Base-by-base conservation (phyloP, 495 filamentous ascomycete genomes). In the Penicillium nucicola region DNA sequence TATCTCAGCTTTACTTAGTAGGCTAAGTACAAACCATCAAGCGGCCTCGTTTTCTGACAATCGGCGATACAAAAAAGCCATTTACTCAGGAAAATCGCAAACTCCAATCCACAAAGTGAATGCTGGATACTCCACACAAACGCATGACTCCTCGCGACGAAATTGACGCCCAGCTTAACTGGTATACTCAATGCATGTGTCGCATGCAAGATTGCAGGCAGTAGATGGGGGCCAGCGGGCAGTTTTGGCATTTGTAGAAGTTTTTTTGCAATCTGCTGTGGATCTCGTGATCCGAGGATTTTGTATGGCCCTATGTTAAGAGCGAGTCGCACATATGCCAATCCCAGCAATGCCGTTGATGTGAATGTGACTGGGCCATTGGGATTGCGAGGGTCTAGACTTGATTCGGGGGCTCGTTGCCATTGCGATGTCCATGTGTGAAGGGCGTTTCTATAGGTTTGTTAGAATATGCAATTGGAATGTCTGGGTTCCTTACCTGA, bases 311-410 rank as follows among this genome's bases (percentile, higher is more conserved):
- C 52, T 31, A 58, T 42, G 19, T 67, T 53, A 19, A 65, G 55
- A 18, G 52, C 58, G 8, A 83, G 57, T 45, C 81, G 67, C 43
- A 84, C 81, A 49, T 79, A 84, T 4, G 82, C 81, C 13, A 85
- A 58, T 25, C 81, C 65, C 50, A 81, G 64, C 14, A 84, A 60
- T 17, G 82, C 80, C 3, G 77, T 78, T n/a, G 81, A 82, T 50
- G 78, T 84, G 61, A 81, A 82, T 1, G 77, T 72, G 14, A 85
- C 69, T 0, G 80, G 74, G 1, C 80, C 79, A 15, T 76, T 76
- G 0, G 74, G 62, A 39, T 61, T 65, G 13, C 54, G 54, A n/a
- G 70, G 70, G 32, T 74, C 67, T 1, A 74, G 47, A 60, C 70
- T 51, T 35, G 68, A 72, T 66, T 72, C 71, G 1, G 68, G 66